These are phyloP conservation scores for Quercus alba DNA, from an alignment of 306 rosid species.

Conservation along the genomic window DNA sequence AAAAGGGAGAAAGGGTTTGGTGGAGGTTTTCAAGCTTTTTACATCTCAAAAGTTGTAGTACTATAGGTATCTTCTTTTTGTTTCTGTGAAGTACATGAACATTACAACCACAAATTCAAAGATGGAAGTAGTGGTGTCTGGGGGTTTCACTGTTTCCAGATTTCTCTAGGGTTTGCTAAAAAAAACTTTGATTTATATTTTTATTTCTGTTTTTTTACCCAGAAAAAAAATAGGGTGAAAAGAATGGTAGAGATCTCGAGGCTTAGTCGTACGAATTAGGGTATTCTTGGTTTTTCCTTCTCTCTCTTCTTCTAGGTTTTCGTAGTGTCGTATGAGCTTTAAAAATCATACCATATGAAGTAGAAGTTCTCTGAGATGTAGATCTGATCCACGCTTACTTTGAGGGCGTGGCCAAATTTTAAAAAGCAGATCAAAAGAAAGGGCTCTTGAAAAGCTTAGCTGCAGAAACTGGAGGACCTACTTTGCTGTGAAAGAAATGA, in stretches of 20 bases:
- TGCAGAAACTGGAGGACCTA: not conserved
- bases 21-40: not conserved
- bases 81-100: not conserved
- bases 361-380: not conserved
- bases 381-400: not conserved
- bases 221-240: not conserved
- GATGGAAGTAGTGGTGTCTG: not conserved
- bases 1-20: not conserved
- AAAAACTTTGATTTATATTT: not conserved
- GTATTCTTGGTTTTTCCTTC: not conserved
- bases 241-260: not conserved
- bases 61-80: not conserved
- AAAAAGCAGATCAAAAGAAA: not conserved
- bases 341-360: not conserved
- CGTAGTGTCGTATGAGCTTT: not conserved
- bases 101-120: not conserved
- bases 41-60: not conserved
- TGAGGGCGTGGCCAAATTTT: not conserved
- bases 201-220: not conserved
- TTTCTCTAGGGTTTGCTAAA: not conserved
- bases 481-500: not conserved
- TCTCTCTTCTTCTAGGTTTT: not conserved
- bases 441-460: not conserved
- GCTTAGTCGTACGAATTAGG: not conserved
- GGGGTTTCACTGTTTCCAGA: not conserved